Conservation (phyloP, 495 filamentous ascomycete species). For the Trichocladium uniseriatum region DNA sequence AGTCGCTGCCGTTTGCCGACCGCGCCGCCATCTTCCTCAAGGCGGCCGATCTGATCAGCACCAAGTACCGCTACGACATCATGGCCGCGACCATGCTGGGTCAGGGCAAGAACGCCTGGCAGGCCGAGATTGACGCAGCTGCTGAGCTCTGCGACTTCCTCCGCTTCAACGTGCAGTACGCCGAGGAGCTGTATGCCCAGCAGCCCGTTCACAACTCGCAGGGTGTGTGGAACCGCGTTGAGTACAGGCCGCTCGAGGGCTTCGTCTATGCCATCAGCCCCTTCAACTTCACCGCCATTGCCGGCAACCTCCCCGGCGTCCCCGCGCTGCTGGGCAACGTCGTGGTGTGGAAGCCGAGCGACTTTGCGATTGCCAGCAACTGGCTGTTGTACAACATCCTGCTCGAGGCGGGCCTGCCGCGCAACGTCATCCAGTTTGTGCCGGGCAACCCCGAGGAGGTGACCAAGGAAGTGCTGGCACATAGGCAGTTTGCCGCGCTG, state of each 20-base stretch:
- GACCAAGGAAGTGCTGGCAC: slow-evolving; percentile 56
- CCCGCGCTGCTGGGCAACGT: slow-evolving; percentile 79
- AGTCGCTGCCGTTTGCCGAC: slow-evolving; percentile 72
- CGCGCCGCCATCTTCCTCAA: slow-evolving; percentile 91
- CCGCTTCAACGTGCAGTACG: slow-evolving; percentile 80
- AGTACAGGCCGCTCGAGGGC: slow-evolving; percentile 76
- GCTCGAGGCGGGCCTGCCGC: slow-evolving; percentile 76
- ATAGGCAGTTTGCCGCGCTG: slow-evolving; percentile 63
- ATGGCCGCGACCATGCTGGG: slow-evolving; percentile 92
- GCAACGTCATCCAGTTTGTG: slow-evolving; percentile 74
- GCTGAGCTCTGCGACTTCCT: slow-evolving; percentile 90
- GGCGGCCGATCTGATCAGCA: slow-evolving; percentile 77
- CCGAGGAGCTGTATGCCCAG: slow-evolving; percentile 76
- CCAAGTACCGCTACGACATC: slow-evolving; percentile 85
- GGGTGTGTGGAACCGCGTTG: slow-evolving; percentile 74
- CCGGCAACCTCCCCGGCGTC: slow-evolving; percentile 62
- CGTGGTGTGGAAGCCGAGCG: slow-evolving; percentile 82
- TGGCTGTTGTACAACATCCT: slow-evolving; percentile 71
- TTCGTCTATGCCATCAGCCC: slow-evolving; percentile 82
- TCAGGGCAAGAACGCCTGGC: slow-evolving; percentile 94
- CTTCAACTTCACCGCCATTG: slow-evolving; percentile 87
- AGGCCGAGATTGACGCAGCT: slow-evolving; percentile 91
- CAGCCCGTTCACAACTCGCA: slow-evolving; percentile 69
- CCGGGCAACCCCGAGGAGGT: slow-evolving; percentile 68
- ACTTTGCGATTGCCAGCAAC: slow-evolving; percentile 65